These are phyloP conservation scores for Neotropicomus parvogracilis DNA, from an alignment of 1,284 basidiomycete genomes.

Conservation along the genomic window DNA sequence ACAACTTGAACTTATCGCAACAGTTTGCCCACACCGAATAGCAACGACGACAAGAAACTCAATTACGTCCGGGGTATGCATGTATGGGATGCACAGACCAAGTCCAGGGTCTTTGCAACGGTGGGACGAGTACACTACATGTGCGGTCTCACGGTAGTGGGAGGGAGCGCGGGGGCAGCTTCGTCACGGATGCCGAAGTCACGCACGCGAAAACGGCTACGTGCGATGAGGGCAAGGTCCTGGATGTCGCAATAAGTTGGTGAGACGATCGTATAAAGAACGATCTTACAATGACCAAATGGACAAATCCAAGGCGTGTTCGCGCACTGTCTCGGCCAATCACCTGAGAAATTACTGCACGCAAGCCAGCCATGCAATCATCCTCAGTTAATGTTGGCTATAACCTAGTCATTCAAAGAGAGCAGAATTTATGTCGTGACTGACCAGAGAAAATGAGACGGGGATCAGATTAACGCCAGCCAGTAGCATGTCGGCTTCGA, in stretches of 20 bases:
- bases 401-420: conserved; percentile 3
- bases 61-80: conserved; percentile 11
- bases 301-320: conserved; percentile 13
- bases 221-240: conserved; percentile 24
- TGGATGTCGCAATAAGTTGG: conserved; percentile 11
- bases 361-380: conserved; percentile 18
- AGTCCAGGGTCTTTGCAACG: conserved; percentile 3
- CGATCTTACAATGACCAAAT: conserved; percentile 18
- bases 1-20: conserved; percentile 4
- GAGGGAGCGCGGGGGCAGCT: background rate
- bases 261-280: background rate
- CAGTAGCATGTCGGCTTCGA: conserved; percentile 3
- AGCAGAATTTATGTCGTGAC: background rate
- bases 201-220: conserved; percentile 8
- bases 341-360: conserved; percentile 22
- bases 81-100: conserved; percentile 6
- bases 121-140: conserved; percentile 1
- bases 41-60: conserved; percentile 2
- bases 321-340: conserved; percentile 13
- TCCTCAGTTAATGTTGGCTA: conserved; percentile 19
- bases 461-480: background rate
- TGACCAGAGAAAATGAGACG: conserved; percentile 16
- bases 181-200: background rate
- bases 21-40: background rate
- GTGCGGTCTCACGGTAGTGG: background rate